Base-by-base conservation (phyloP, 306 rosid species). In the Fagus sylvatica region DNA sequence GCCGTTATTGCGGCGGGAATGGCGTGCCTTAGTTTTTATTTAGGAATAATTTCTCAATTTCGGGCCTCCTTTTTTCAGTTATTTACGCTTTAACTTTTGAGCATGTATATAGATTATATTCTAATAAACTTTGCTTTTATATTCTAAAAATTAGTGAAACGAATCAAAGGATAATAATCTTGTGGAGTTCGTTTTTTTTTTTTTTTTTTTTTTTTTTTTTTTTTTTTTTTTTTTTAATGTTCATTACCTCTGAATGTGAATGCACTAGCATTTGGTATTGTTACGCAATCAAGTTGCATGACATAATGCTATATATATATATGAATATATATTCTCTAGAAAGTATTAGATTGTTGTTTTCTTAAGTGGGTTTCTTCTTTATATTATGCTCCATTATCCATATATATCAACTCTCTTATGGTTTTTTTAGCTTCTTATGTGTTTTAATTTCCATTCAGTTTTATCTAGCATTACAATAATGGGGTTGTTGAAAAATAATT, bases 1-100 rank as follows among this genome's bases (percentile, higher is more conserved):
- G 88, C 97, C 95, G 91, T 79, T 84, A 83, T 88, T 85, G 88
- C 92, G 95, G 98, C 95, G 88, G 81, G 75, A 80, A 85, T 86
- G 88, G 93, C 88, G 89, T 85, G 84, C 78, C 13, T 43, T 36
- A 34, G 5, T 53, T 75, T 68, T 34, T 74, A 39, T 28, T 76
- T 80, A 74, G 73, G 80, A 77, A 74, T 78, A 68, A 74, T n/a
- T 78, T 73, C 28, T 22, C 28, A 22, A 22, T 22, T 22, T 22
- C 28, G 28, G 28, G 28, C 28, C 28, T 22, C 28, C 28, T 22
- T 22, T 22, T 22, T 22, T 22, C 28, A 22, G 28, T 22, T 22
- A 22, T 22, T 22, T 22, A 0, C 28, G 28, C 28, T 22, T 22
- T 22, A 22, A 22, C 28, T 22, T 22, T 22, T 72, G 12, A 39